phyloP scores from a whole-genome alignment of 1,284 basidiomycete species.

The Papiliotrema laurentii region DNA sequence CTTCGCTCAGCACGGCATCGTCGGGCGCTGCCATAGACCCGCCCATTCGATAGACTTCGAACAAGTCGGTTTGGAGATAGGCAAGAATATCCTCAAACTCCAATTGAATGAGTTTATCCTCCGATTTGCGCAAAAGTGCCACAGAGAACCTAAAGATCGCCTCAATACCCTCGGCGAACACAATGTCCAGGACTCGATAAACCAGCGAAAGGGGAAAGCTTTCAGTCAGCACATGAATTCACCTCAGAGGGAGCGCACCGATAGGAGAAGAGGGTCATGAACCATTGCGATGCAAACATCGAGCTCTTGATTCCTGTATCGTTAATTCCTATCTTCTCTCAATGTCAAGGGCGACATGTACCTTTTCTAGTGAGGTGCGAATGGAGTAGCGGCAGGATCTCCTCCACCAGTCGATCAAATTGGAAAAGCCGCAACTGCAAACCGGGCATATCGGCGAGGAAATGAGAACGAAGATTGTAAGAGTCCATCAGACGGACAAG shows the following conservation, averaged over 20 bases:
- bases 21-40: slow-evolving; percentile 41
- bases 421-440: slow-evolving; percentile 81
- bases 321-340: too few species aligned
- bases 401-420: slow-evolving; percentile 93
- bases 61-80: slow-evolving; percentile 73
- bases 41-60: slow-evolving; percentile 65
- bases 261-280: slow-evolving; percentile 94
- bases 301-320: slow-evolving; percentile 88
- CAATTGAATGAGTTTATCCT: slow-evolving; percentile 67
- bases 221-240: slow-evolving; percentile 9
- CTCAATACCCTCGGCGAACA: slow-evolving; percentile 93
- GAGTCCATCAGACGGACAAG: slow-evolving; percentile 97
- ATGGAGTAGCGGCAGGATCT: slow-evolving; percentile 83
- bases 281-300: slow-evolving; percentile 97
- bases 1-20: slow-evolving; percentile 4
- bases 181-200: slow-evolving; percentile 77
- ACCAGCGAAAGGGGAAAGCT: slow-evolving; percentile 95
- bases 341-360: too few species aligned
- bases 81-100: slow-evolving; percentile 85
- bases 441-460: slow-evolving; percentile 96
- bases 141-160: slow-evolving; percentile 94
- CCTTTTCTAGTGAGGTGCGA: slow-evolving; percentile 89
- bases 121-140: slow-evolving; percentile 80
- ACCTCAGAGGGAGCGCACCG: slow-evolving; percentile 55
- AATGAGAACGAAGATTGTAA: slow-evolving; percentile 93